These are phyloP conservation scores for Ascochyta fabae DNA, from an alignment of 2,329 filamentous ascomycete genomes.

Conservation along the genomic window DNA sequence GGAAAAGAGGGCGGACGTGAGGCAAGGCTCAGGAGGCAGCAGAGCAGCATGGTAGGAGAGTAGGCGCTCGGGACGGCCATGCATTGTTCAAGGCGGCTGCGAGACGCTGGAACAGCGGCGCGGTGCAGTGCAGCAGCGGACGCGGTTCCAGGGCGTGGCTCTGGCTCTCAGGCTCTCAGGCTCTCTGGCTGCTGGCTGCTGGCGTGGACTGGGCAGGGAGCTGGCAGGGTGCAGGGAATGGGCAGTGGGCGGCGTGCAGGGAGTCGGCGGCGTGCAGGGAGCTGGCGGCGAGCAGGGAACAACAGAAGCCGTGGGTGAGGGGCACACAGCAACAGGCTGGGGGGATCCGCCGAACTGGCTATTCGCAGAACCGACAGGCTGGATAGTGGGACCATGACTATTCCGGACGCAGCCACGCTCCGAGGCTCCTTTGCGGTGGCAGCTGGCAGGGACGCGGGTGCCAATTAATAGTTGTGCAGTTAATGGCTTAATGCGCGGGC, in stretches of 20 bases:
- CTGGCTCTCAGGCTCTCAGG: not conserved
- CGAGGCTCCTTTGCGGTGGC: constrained; percentile 14
- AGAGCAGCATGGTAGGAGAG: not conserved
- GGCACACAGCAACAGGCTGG: constrained; percentile 3
- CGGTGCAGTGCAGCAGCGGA: constrained; percentile 1
- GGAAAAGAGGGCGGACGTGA: constrained; percentile 1
- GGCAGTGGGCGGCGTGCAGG: not conserved
- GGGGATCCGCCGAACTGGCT: constrained; percentile 28
- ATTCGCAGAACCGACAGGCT: constrained; percentile 23
- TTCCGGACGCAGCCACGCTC: constrained; percentile 22
- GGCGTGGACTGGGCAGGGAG: not conserved
- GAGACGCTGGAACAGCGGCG: constrained; percentile 6
- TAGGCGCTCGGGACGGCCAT: not conserved
- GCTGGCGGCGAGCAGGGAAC: too few relatives aligned
- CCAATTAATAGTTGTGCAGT: constrained; percentile 30
- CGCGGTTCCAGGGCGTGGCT: constrained; percentile 4
- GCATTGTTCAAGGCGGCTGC: constrained; percentile 1
- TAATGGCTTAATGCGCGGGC: constrained; percentile 29
- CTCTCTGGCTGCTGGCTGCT: not conserved
- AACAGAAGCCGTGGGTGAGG: constrained; percentile 5
- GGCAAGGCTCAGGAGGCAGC: not conserved
- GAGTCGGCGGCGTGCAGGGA: not conserved
- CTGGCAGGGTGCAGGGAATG: not conserved
- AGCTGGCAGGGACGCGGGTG: constrained; percentile 25
- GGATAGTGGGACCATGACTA: constrained; percentile 29